Base-by-base conservation (phyloP, 2,329 filamentous ascomycete species). In the Lasiodiplodia gonubiensis region DNA sequence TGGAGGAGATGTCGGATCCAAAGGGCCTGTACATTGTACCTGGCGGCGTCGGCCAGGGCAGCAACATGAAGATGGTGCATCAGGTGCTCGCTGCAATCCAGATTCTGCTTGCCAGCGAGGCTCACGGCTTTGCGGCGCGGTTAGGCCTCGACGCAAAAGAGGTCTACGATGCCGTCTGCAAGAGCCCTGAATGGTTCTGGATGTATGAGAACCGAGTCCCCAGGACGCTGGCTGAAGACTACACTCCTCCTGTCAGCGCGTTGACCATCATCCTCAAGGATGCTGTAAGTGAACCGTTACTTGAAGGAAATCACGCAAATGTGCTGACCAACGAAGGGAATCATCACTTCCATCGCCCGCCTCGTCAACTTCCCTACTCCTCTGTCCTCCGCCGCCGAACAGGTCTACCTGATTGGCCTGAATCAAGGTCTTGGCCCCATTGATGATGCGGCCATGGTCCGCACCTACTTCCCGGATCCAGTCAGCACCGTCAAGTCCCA, bases 291-390 rank as follows among this genome's bases (percentile, higher is more conserved):
- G 25, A 2, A 18, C 25, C 6, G 3, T n/a, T 5, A 10, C 23
- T 23, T 27, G 25, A 7, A 18, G 4, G 51, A 54, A 21, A 30
- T 21, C 30, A 8, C n/a, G 25, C 4, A 25, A 10, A n/a, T 5
- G 10, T 35, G 18, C 55, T 61, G 21, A 60, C 55, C 12, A 6
- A 49, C 25, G 21, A 51, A 85, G 73, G 83, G 86, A 60, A 92
- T 92, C 77, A 90, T 92, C 74, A 91, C 89, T 1, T 85, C 86
- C 30, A 88, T 88, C 68, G 88, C 88, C 0, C 81, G 88, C 23
- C 80, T 86, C 51, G 78, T 81, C 65, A 80, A 81, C 33, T 91
- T 90, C 74, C 84, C 88, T 0, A 85, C 85, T 0, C 87, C 87
- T 0, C 85, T 92, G 73, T 86, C 85, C 66, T 85, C 84, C 46